Base-by-base conservation (phyloP, 441 rosid genomes). In the Kokia cookei region DNA sequence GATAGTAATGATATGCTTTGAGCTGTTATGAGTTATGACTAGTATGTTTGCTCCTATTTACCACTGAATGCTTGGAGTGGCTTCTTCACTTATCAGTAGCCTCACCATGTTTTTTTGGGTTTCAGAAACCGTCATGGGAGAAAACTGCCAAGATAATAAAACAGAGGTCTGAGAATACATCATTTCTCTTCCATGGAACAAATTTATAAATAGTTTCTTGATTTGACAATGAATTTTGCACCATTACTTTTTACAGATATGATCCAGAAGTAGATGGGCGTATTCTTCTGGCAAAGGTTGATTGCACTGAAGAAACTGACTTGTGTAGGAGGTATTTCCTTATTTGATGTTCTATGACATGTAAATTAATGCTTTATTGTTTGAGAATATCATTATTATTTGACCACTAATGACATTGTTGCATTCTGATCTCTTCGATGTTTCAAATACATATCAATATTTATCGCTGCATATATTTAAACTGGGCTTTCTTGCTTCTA, bases 41-140 rank as follows among this genome's bases (percentile, higher is more conserved):
- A 22, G 27, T 13, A 26, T 3, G 15, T 47, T 26, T 47, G 22
- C 19, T 71, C 29, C 13, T 15, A 51, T 32, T 64, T 62, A 15
- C 17, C 69, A 13, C 70, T 11, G 24, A 51, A 50, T 32, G 22
- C 64, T 54, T 71, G 26, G 14, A 29, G 60, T 43, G n/a, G 58
- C 66, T 50, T 68, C 72, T 10, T 67, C 24, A 50, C 72, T 9
- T 68, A 29, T 65, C 13, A 10, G 61, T 71, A 50, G 53, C 54
- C 76, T 80, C 40, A 42, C 57, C 77, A 10, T 61, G 51, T 79
- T 55, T 73, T 55, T 73, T 80, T 59, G 64, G 45, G 53, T 84
- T 80, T 69, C 91, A 96, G 99, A 96, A 90, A 88, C 93, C 98
- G 40, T 84, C 97, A 6, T 96, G 99, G 99, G 98, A 96, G 85